These are phyloP conservation scores for Pueraria montana DNA, from an alignment of 306 rosid genomes.

Conservation along the genomic window DNA sequence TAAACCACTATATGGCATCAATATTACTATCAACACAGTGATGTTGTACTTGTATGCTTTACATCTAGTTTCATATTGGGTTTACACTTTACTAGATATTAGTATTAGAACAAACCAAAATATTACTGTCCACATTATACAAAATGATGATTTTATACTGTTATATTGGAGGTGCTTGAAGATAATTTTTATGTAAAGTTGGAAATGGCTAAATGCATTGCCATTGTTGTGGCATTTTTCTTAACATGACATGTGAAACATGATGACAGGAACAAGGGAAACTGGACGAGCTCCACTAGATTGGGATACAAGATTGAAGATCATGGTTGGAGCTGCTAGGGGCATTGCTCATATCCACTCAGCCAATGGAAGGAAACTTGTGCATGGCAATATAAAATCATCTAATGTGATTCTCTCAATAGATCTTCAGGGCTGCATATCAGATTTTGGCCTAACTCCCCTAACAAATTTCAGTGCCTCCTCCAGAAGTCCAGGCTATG, in stretches of 20 bases:
- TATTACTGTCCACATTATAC: neutral
- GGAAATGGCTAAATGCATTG: slow-evolving; percentile 15
- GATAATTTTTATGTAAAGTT: neutral
- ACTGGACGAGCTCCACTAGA: slow-evolving; percentile 69
- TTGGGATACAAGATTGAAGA: slow-evolving; percentile 87
- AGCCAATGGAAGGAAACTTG: slow-evolving; percentile 69
- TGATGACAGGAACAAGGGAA: slow-evolving; percentile 73
- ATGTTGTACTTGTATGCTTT: slow-evolving; percentile 1
- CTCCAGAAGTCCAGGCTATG: slow-evolving; percentile 72
- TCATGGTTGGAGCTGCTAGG: slow-evolving; percentile 79
- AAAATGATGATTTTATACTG: neutral
- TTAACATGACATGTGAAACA: slow-evolving; percentile 33
- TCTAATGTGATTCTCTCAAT: slow-evolving; percentile 79
- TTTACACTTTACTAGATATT: neutral
- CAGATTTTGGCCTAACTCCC: slow-evolving; percentile 84
- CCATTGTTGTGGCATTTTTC: slow-evolving; percentile 9
- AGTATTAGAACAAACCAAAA: slow-evolving; percentile 18
- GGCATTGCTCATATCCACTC: slow-evolving; percentile 89
- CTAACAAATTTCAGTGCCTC: slow-evolving; percentile 63
- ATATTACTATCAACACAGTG: neutral
- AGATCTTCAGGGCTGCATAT: slow-evolving; percentile 71
- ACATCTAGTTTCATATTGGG: neutral
- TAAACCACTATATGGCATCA: slow-evolving; percentile 4
- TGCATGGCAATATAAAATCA: slow-evolving; percentile 94
- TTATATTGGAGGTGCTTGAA: slow-evolving; percentile 6